Percentiles rank a stretch among this genome's conserved stretches.
Conservation (phyloP, 148 eudicot genomes). For the Vaccinium myrtillus region DNA sequence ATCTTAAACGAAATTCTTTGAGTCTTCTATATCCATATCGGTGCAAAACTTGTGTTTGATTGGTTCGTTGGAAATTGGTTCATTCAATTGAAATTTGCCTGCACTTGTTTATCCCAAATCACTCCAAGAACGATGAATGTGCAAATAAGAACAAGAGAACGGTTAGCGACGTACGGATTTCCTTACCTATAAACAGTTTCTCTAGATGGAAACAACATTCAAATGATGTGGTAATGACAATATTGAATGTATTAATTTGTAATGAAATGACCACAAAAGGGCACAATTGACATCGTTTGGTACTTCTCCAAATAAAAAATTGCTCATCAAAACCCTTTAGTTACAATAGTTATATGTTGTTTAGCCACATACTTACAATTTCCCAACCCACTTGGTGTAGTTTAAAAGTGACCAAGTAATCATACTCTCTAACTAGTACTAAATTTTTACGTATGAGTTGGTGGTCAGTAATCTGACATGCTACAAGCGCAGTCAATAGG, state of each 20-base stretch:
- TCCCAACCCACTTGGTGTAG: not conserved
- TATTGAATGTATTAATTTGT: no score
- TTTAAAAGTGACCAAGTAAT: not conserved
- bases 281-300: not conserved
- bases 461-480: not conserved
- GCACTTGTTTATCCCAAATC: not conserved
- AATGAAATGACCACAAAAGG: no score
- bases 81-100: not conserved
- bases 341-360: not conserved
- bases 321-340: not conserved
- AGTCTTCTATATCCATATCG: not conserved
- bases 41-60: not conserved
- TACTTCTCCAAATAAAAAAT: not conserved
- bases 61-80: not conserved
- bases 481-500: not conserved
- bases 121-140: not conserved
- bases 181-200: not conserved
- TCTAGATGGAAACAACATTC: not conserved
- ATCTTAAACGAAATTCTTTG: not conserved
- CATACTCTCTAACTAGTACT: not conserved
- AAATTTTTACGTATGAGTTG: not conserved
- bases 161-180: not conserved
- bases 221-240: no score
- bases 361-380: not conserved
- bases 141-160: not conserved